phyloP scores from a whole-genome alignment of 805 yeast species.

The Starmerella floris region DNA sequence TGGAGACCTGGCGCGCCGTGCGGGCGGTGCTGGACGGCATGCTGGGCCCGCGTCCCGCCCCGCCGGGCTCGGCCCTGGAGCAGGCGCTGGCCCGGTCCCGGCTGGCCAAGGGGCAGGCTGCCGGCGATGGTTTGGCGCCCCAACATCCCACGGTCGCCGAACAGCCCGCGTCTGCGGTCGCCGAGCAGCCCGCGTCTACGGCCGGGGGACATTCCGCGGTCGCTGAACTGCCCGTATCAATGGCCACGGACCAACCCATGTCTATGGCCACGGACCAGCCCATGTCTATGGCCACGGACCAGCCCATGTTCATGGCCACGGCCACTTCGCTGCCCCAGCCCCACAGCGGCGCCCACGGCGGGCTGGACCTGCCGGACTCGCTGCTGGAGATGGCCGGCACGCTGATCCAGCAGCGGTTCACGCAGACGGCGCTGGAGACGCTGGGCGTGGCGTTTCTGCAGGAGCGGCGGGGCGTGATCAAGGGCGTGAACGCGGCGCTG shows the following conservation, averaged over 20 bases:
- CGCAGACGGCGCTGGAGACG: conserved; percentile 1
- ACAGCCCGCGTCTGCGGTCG: background rate
- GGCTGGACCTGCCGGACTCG: background rate
- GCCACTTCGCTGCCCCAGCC: background rate
- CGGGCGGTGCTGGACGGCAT: background rate
- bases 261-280: background rate
- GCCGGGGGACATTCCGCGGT: background rate
- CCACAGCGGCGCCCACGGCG: background rate
- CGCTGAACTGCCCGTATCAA: background rate
- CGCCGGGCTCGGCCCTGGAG: no score
- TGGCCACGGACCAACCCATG: background rate
- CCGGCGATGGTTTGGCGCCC: no score
- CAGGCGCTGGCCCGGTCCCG: background rate
- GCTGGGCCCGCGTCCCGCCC: no score
- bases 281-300: background rate
- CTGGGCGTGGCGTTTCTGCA: conserved; percentile 3
- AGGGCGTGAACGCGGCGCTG: background rate
- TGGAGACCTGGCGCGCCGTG: background rate
- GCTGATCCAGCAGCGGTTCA: conserved; percentile 3
- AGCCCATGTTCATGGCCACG: background rate
- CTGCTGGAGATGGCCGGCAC: background rate
- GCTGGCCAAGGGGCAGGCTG: background rate
- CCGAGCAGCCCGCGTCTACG: background rate
- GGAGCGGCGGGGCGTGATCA: background rate
- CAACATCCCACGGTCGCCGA: background rate